A percentile compares a stretch with the other conserved stretches of the same genome.
phyloP scores from a whole-genome alignment of 1,284 basidiomycete species.

The Cryptococcus sp. region DNA sequence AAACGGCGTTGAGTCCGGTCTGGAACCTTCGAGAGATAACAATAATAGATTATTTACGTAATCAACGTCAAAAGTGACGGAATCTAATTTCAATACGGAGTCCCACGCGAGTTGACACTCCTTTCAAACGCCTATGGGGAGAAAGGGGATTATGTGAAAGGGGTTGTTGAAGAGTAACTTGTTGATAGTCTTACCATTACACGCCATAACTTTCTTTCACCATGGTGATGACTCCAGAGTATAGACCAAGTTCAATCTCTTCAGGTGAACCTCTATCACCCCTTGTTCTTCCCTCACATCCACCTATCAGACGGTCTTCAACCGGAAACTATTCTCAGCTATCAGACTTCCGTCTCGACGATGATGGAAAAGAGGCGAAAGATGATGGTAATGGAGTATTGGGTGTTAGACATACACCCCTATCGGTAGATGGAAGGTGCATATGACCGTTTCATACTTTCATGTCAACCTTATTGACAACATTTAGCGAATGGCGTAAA shows the following conservation, averaged over 20 bases:
- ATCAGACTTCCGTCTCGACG: slow-evolving; percentile 41
- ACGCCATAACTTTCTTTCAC: not conserved
- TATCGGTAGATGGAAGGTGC: slow-evolving; percentile 68
- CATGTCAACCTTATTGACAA: not conserved
- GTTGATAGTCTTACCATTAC: too few species aligned
- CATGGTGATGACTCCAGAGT: slow-evolving; percentile 2
- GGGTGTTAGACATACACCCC: slow-evolving; percentile 60
- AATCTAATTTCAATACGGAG: too few species aligned
- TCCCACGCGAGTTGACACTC: too few species aligned
- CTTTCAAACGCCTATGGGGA: too few species aligned
- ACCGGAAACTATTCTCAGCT: slow-evolving; percentile 42
- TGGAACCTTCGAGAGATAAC: too few species aligned
- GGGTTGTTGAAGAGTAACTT: too few species aligned
- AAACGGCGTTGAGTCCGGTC: not conserved
- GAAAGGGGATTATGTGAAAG: too few species aligned
- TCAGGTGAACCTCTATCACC: not conserved
- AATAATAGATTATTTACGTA: too few species aligned
- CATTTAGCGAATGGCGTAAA: slow-evolving; percentile 41
- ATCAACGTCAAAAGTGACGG: too few species aligned
- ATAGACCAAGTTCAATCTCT: not conserved
- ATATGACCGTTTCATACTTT: slow-evolving; percentile 26
- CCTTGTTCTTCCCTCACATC: slow-evolving; percentile 1
- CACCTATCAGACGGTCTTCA: slow-evolving; percentile 7
- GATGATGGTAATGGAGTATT: slow-evolving; percentile 51
- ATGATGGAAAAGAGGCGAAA: slow-evolving; percentile 16